Evolutionary conservation across 345 rosid species (phyloP).

Genomic region (Sonneratia caseolaris): DNA sequence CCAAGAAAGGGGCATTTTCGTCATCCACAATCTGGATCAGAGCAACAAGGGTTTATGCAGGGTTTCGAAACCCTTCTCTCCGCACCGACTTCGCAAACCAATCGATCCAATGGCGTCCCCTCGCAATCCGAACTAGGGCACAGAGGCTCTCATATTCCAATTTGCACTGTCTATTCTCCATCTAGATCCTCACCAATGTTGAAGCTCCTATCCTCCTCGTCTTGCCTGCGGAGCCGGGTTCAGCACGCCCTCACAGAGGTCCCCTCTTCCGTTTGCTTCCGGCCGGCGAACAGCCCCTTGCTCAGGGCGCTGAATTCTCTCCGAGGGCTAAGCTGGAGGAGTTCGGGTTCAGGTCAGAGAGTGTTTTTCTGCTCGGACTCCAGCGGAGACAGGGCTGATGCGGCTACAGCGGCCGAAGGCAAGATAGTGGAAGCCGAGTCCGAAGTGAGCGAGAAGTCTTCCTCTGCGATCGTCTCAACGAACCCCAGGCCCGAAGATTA

Average conservation of each 20-base stretch:
- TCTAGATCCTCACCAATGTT: slow-evolving; percentile 31
- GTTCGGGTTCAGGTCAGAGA: slow-evolving; percentile 24
- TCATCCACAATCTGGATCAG: background rate
- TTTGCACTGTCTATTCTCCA: background rate
- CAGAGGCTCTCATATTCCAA: slow-evolving; percentile 6
- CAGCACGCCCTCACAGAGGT: slow-evolving; percentile 10
- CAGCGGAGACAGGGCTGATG: slow-evolving; percentile 16
- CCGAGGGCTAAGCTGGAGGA: slow-evolving; percentile 29
- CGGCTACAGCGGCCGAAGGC: slow-evolving; percentile 32
- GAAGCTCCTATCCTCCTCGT: slow-evolving; percentile 47
- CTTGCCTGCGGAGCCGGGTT: slow-evolving; percentile 26
- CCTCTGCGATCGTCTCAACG: slow-evolving; percentile 77
- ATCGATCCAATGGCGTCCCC: slow-evolving; percentile 14
- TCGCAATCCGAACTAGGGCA: slow-evolving; percentile 15
- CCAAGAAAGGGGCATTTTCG: too few relatives aligned
- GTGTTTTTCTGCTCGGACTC: slow-evolving; percentile 77
- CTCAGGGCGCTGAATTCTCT: slow-evolving; percentile 39
- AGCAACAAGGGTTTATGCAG: slow-evolving; percentile 44
- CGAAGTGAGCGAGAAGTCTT: slow-evolving; percentile 43
- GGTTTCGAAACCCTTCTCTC: slow-evolving; percentile 25
- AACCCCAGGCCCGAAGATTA: slow-evolving; percentile 82
- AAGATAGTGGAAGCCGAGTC: slow-evolving; percentile 36
- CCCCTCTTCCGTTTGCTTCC: slow-evolving; percentile 19
- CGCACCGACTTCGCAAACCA: slow-evolving; percentile 5
- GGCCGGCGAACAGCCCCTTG: slow-evolving; percentile 21